Evolutionary conservation across 2,329 filamentous ascomycete species (phyloP).

Genomic region (Ceratocystis harringtonii): DNA sequence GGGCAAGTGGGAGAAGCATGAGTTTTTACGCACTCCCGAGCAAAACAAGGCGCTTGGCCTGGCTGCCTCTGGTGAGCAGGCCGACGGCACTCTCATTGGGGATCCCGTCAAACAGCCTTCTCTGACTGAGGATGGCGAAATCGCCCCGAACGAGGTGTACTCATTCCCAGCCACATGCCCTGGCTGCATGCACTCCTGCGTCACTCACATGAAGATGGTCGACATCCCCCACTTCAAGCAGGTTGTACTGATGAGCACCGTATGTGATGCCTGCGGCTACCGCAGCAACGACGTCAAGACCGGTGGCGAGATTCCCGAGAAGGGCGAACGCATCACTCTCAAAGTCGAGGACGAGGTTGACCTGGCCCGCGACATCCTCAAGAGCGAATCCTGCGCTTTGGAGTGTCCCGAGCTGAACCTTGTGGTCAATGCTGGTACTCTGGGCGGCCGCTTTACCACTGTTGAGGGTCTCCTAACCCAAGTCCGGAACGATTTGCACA

Average conservation of each 20-base stretch:
- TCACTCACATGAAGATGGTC: slow-evolving; percentile 97
- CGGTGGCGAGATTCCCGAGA: slow-evolving; percentile 75
- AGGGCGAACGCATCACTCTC: slow-evolving; percentile 71
- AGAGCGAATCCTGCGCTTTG: slow-evolving; percentile 82
- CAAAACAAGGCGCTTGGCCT: slow-evolving; percentile 82
- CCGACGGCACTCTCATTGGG: slow-evolving; percentile 26
- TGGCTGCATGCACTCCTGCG: slow-evolving; percentile 71
- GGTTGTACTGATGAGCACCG: slow-evolving; percentile 87
- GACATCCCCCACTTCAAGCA: slow-evolving; percentile 97
- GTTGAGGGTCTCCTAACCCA: slow-evolving; percentile 88
- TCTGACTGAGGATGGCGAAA: slow-evolving; percentile 50
- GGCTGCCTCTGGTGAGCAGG: slow-evolving; percentile 35
- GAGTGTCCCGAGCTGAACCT: slow-evolving; percentile 77
- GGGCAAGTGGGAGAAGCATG: slow-evolving; percentile 78
- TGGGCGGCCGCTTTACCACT: slow-evolving; percentile 92
- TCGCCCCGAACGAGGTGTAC: slow-evolving; percentile 83
- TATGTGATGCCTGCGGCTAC: slow-evolving; percentile 85
- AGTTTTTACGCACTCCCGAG: slow-evolving; percentile 67
- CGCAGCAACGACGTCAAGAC: slow-evolving; percentile 96
- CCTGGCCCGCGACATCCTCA: slow-evolving; percentile 82
- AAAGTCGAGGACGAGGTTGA: slow-evolving; percentile 55
- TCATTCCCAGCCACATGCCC: slow-evolving; percentile 84
- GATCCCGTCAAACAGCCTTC: slow-evolving; percentile 20
- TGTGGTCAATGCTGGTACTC: slow-evolving; percentile 78
- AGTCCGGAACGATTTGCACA: slow-evolving; percentile 75